Evolutionary conservation across 2,329 filamentous ascomycete genomes (phyloP).

Genomic region (Teratosphaeria gauchensis): DNA sequence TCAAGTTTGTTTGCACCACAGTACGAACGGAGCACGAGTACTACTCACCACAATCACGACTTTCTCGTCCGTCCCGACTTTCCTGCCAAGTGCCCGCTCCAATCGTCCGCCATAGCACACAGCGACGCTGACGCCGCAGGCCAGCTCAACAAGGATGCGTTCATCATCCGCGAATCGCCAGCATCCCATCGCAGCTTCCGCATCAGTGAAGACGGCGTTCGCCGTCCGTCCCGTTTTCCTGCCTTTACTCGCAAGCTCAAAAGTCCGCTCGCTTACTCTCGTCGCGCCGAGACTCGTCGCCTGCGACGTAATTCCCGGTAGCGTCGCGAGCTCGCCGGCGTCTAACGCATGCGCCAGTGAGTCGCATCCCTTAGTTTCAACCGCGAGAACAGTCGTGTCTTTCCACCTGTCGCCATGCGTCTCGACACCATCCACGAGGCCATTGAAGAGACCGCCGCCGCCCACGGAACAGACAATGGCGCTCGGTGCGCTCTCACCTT

Average conservation of each 20-base stretch:
- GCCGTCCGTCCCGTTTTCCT: conserved; percentile 39
- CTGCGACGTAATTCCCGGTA: conserved; percentile 63
- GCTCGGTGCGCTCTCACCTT: conserved; percentile 43
- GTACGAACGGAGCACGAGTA: too few species aligned
- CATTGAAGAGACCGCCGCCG: conserved; percentile 70
- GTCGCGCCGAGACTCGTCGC: conserved; percentile 67
- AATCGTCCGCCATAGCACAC: conserved; percentile 56
- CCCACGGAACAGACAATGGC: conserved; percentile 70
- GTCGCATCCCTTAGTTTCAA: conserved; percentile 68
- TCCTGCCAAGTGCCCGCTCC: conserved; percentile 49
- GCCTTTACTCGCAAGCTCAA: conserved; percentile 48
- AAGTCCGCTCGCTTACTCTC: conserved; percentile 58
- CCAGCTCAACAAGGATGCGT: conserved; percentile 67
- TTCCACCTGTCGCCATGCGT: conserved; percentile 18
- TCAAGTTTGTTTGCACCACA: too few species aligned
- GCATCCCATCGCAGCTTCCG: conserved; percentile 69
- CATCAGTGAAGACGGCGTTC: conserved; percentile 59
- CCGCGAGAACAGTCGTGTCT: conserved; percentile 50
- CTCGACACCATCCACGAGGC: conserved; percentile 59
- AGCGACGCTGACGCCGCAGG: conserved; percentile 74
- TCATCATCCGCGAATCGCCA: conserved; percentile 74
- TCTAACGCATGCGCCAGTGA: conserved; percentile 55
- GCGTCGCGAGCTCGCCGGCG: conserved; percentile 44
- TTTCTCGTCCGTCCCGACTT: conserved; percentile 56
- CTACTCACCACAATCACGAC: conserved; percentile 71